Evolutionary conservation across 768 basidiomycete genomes (phyloP).

Genomic region (Zangia roseola): DNA sequence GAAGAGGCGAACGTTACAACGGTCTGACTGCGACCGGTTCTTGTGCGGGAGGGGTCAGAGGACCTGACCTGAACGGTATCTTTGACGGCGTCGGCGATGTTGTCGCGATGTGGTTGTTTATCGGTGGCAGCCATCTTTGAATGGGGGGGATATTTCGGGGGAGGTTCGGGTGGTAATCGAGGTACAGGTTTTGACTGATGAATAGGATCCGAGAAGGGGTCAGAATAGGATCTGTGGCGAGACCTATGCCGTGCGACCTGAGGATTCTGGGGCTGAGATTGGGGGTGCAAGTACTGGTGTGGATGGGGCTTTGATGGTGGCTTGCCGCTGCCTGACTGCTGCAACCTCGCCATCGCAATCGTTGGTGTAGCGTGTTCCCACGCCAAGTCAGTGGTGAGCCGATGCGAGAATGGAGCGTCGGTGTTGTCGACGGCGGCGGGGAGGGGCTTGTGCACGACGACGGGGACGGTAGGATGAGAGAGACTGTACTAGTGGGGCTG

Average conservation of each 20-base stretch:
- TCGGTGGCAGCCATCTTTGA: slow-evolving; percentile 26
- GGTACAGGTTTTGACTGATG: slow-evolving; percentile 33
- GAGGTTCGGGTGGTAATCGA: slow-evolving; percentile 41
- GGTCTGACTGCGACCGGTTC: slow-evolving; percentile 60
- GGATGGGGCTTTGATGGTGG: slow-evolving; percentile 25
- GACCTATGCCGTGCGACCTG: slow-evolving; percentile 29
- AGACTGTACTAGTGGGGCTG: neutral
- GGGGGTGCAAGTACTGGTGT: neutral
- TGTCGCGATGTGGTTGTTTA: slow-evolving; percentile 36
- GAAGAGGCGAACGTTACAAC: slow-evolving; percentile 28
- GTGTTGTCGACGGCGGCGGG: slow-evolving; percentile 8
- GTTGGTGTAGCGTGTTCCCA: slow-evolving; percentile 18
- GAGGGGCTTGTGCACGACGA: slow-evolving; percentile 3
- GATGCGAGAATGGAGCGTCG: slow-evolving; percentile 1
- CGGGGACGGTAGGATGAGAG: slow-evolving; percentile 1
- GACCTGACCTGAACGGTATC: slow-evolving; percentile 63
- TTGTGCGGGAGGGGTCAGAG: slow-evolving; percentile 42
- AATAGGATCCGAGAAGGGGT: slow-evolving; percentile 50
- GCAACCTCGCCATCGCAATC: slow-evolving; percentile 21
- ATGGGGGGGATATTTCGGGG: slow-evolving; percentile 28
- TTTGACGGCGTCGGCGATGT: slow-evolving; percentile 62
- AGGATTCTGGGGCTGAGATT: slow-evolving; percentile 19
- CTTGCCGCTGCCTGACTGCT: slow-evolving; percentile 20
- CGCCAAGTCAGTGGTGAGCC: slow-evolving; percentile 11
- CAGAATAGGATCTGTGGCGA: slow-evolving; percentile 47